Evolutionary conservation across 2,329 filamentous ascomycete genomes (phyloP).

Genomic region (Cladosporium colombiae): DNA sequence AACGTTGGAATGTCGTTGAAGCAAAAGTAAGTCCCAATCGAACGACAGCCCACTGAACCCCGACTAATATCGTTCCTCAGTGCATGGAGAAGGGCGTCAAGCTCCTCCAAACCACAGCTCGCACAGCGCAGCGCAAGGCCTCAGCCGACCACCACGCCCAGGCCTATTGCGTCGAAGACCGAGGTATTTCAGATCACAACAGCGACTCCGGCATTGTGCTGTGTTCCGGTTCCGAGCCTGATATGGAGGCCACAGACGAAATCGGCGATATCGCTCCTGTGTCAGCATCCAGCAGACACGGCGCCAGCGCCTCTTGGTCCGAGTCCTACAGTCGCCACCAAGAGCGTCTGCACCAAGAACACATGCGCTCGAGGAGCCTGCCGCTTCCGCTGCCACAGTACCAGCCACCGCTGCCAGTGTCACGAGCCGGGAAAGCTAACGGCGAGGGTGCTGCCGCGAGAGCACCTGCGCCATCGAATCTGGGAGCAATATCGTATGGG

Average conservation of each 20-base stretch:
- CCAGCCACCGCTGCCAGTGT: constrained; percentile 38
- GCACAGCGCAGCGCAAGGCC: constrained; percentile 64
- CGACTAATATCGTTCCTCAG: constrained; percentile 46
- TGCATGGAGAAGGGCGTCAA: constrained; percentile 83
- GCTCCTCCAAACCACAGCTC: constrained; percentile 71
- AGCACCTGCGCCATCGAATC: neutral
- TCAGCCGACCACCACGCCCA: constrained; percentile 46
- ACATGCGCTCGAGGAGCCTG: constrained; percentile 35
- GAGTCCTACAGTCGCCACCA: constrained; percentile 25
- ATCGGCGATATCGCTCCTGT: constrained; percentile 23
- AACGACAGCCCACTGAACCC: neutral
- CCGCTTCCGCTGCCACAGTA: constrained; percentile 39
- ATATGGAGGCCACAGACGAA: constrained; percentile 39
- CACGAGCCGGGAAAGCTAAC: constrained; percentile 4
- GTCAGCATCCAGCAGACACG: constrained; percentile 16
- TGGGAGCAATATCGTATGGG: neutral
- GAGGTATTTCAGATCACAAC: constrained; percentile 48
- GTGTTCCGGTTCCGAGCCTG: constrained; percentile 38
- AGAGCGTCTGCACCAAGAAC: constrained; percentile 26
- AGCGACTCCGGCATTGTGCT: constrained; percentile 71
- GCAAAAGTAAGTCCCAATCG: constrained; percentile 65
- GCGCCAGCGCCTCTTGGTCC: constrained; percentile 28
- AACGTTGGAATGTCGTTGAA: constrained; percentile 69
- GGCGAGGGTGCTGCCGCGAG: neutral
- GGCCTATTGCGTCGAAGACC: constrained; percentile 26